Percentiles rank a stretch among this genome's conserved stretches.
Evolutionary conservation across 768 basidiomycete species (phyloP).

Genomic region (Phaeotremella skinneri): DNA sequence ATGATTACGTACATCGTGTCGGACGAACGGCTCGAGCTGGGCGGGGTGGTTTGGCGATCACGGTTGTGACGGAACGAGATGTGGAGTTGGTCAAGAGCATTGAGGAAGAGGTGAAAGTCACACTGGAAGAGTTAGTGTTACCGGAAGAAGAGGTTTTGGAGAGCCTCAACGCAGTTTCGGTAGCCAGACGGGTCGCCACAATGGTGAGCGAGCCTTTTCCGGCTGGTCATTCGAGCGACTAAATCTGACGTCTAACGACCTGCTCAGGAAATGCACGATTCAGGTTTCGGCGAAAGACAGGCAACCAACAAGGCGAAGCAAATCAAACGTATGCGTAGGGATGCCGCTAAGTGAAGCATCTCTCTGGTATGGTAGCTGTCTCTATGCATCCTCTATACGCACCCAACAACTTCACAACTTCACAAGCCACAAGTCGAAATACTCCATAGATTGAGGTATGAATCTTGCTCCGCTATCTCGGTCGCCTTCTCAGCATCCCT

Average conservation of each 20-base stretch:
- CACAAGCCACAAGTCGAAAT: neutral
- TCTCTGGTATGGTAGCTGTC: neutral
- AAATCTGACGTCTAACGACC: neutral
- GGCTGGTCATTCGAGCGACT: neutral
- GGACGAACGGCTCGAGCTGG: constrained; percentile 90
- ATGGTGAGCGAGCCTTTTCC: constrained; percentile 63
- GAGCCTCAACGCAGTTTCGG: constrained; percentile 81
- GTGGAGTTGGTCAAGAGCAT: constrained; percentile 77
- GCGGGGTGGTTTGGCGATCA: constrained; percentile 81
- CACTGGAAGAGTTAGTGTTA: constrained; percentile 69
- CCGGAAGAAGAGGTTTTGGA: constrained; percentile 80
- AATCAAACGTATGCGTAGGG: constrained; percentile 57
- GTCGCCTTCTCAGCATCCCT: too few relatives aligned
- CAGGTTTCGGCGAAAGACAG: constrained; percentile 84
- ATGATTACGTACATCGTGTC: constrained; percentile 95
- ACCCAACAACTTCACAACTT: neutral
- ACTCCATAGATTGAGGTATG: neutral
- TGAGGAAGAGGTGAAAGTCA: constrained; percentile 85
- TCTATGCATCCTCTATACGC: neutral
- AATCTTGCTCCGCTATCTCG: too few relatives aligned
- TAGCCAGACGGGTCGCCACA: constrained; percentile 85
- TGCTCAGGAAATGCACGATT: constrained; percentile 64
- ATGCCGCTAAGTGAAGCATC: constrained; percentile 23
- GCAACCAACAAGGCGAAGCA: constrained; percentile 63
- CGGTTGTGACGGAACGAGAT: constrained; percentile 91